phyloP scores from a whole-genome alignment of 1,139 yeast species.

The Taphrina deformans region DNA sequence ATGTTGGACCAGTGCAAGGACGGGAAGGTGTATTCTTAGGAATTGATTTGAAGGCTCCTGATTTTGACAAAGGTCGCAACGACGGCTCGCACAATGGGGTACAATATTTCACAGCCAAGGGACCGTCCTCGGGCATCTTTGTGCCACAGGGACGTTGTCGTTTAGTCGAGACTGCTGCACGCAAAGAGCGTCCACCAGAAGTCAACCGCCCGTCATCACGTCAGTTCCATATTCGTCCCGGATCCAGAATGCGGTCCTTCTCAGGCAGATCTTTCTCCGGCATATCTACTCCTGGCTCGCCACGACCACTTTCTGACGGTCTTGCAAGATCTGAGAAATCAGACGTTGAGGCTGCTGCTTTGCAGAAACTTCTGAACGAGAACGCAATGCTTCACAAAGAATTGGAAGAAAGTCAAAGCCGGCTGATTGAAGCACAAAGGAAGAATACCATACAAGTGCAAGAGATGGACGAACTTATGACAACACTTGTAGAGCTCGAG shows the following conservation, averaged over 20 bases:
- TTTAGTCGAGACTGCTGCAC: constrained; percentile 1
- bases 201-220: constrained; percentile 1
- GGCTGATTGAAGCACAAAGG: background rate
- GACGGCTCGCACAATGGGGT: constrained; percentile 65
- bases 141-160: constrained; percentile 37
- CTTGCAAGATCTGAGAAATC: background rate
- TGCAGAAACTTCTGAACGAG: constrained; percentile 25
- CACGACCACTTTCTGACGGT: background rate
- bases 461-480: constrained; percentile 28
- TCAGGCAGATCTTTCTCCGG: constrained; percentile 9
- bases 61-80: constrained; percentile 69
- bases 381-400: constrained; percentile 18
- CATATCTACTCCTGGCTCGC: background rate
- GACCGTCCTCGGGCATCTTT: constrained; percentile 40
- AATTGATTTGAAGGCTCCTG: constrained; percentile 70
- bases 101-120: constrained; percentile 59
- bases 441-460: constrained; percentile 25
- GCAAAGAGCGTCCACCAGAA: background rate
- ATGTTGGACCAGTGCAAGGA: constrained; percentile 70
- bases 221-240: constrained; percentile 4
- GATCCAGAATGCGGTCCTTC: constrained; percentile 7
- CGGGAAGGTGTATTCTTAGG: constrained; percentile 86
- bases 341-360: constrained; percentile 2
- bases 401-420: constrained; percentile 1
- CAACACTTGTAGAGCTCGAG: constrained; percentile 17